Evolutionary conservation across 1,284 basidiomycete species (phyloP).

Genomic region (Hemileia vastatrix): DNA sequence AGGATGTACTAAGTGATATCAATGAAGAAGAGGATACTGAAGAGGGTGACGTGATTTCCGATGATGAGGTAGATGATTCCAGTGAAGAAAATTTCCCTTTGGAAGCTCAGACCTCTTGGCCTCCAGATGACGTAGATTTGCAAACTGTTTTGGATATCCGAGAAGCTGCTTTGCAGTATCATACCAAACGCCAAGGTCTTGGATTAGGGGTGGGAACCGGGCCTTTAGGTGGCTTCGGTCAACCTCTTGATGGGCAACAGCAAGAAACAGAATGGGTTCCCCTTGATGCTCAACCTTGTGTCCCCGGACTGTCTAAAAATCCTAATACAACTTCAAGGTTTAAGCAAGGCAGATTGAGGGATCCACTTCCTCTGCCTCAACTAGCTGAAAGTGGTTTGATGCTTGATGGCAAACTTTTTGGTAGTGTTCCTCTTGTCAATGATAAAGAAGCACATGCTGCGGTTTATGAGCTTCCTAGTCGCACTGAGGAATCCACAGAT

Average conservation of each 20-base stretch:
- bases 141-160: slow-evolving; percentile 16
- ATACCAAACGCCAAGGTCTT: slow-evolving; percentile 18
- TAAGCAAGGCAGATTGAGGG: slow-evolving; percentile 12
- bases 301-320: slow-evolving; percentile 4
- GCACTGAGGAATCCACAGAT: slow-evolving; percentile 2
- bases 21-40: slow-evolving; percentile 9
- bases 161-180: slow-evolving; percentile 19
- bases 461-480: slow-evolving; percentile 6
- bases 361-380: neutral
- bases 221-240: slow-evolving; percentile 10
- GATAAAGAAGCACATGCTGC: slow-evolving; percentile 2
- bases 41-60: too few species aligned
- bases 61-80: neutral
- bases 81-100: slow-evolving; percentile 1
- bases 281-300: neutral
- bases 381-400: neutral
- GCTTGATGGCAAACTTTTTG: slow-evolving; percentile 12
- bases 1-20: too few species aligned
- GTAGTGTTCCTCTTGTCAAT: slow-evolving; percentile 3
- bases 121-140: slow-evolving; percentile 13
- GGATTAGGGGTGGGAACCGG: slow-evolving; percentile 16
- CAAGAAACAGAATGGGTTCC: slow-evolving; percentile 22
- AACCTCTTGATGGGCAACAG: neutral
- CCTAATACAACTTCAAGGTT: neutral
- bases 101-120: slow-evolving; percentile 9